Percentiles rank a stretch among this genome's conserved stretches.
These are phyloP conservation scores for Haplosporangium sp. DNA, from an alignment of 371 early-diverging fungal genomes.

Conservation along the genomic window DNA sequence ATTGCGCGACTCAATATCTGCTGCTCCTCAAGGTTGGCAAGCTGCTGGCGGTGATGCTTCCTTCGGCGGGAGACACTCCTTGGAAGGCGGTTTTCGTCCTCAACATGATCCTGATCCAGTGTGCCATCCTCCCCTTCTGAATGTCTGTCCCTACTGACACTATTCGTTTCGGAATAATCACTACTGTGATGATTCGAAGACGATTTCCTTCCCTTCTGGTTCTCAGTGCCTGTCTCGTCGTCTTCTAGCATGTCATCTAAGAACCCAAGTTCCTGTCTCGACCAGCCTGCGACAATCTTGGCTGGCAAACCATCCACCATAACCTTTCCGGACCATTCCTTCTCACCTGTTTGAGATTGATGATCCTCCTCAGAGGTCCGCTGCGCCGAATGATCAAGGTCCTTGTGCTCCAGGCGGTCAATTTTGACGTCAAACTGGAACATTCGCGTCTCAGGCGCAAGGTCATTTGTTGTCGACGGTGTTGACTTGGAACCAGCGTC, in stretches of 20 bases:
- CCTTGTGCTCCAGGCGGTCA: constrained; percentile 48
- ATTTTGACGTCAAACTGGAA: constrained; percentile 51
- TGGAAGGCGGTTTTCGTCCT: not conserved
- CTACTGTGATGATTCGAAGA: constrained; percentile 1
- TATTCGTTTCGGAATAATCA: not conserved
- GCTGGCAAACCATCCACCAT: constrained; percentile 43
- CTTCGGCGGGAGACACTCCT: constrained; percentile 16
- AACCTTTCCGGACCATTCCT: constrained; percentile 49
- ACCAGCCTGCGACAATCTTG: constrained; percentile 22
- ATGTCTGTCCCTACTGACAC: not conserved
- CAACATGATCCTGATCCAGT: not conserved
- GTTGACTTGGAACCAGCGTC: not conserved
- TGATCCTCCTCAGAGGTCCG: constrained; percentile 4
- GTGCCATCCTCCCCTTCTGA: constrained; percentile 3
- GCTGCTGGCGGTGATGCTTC: constrained; percentile 41
- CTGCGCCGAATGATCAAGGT: constrained; percentile 23
- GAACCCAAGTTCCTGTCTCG: constrained; percentile 47
- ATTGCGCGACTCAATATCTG: not conserved
- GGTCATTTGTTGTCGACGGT: not conserved
- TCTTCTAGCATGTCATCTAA: constrained; percentile 45
- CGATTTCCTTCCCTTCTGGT: not conserved
- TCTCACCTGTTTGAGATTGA: constrained; percentile 4
- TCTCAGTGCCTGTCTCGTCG: constrained; percentile 7
- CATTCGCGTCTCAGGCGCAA: constrained; percentile 36
- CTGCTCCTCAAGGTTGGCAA: constrained; percentile 10